A percentile compares a stretch with the other conserved stretches of the same genome.
Conservation (phyloP, 2,329 filamentous ascomycete genomes). For the Ceratocystis cacaofunesta region DNA sequence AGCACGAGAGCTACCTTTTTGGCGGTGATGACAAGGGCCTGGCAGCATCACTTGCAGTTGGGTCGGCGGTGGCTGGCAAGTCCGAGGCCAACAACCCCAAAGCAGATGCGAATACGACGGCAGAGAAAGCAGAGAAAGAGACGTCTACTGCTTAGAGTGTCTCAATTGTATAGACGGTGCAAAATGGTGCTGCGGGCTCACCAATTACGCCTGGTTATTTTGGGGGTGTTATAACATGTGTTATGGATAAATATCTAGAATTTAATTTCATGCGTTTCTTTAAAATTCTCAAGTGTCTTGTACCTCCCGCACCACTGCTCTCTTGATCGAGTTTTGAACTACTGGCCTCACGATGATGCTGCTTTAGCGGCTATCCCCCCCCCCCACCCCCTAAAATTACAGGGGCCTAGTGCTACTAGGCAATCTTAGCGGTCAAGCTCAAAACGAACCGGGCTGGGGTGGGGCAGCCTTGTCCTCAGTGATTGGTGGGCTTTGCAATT, state of each 20-base stretch:
- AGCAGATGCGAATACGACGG: conserved; percentile 3
- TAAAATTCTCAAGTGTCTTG: background rate
- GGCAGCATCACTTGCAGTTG: conserved; percentile 12
- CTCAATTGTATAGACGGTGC: too few relatives aligned
- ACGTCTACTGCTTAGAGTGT: conserved; percentile 16
- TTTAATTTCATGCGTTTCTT: background rate
- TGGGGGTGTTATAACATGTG: background rate
- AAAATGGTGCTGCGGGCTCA: conserved; percentile 6
- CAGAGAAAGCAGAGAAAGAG: background rate
- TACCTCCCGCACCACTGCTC: background rate
- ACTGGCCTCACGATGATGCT: background rate
- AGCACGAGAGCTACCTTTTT: conserved; percentile 74
- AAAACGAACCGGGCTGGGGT: background rate
- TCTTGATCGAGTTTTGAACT: background rate
- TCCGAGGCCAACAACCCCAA: conserved; percentile 7
- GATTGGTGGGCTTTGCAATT: background rate
- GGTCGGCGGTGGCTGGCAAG: conserved; percentile 13
- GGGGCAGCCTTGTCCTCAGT: conserved; percentile 16
- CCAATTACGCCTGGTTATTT: background rate
- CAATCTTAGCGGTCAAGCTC: background rate
- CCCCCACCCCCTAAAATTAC: background rate
- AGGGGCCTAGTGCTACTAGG: background rate
- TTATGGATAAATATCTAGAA: background rate
- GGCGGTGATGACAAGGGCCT: conserved; percentile 31
- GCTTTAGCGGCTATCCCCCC: background rate